phyloP scores from a whole-genome alignment of 2,329 filamentous ascomycete species.

The Hirsutella rhossiliensis region DNA sequence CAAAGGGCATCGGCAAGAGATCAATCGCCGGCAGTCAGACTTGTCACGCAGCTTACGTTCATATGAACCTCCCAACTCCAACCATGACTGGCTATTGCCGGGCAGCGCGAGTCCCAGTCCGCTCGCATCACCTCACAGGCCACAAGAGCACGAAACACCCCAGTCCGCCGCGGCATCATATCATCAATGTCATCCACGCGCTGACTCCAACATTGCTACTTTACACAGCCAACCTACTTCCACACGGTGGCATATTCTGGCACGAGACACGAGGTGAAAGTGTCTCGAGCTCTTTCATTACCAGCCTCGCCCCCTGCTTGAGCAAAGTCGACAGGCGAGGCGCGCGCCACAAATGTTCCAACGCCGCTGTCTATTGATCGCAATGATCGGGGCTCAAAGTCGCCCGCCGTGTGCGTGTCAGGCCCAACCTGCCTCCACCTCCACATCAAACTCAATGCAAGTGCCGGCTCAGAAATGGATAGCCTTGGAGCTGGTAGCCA shows the following conservation, averaged over 20 bases:
- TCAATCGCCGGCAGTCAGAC: no score
- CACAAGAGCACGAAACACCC: no score
- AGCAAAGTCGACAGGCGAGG: neutral
- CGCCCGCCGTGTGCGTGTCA: neutral
- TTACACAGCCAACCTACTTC: neutral
- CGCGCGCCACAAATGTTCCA: neutral
- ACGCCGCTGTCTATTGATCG: neutral
- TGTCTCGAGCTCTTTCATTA: no score
- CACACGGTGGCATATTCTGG: neutral
- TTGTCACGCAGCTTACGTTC: no score
- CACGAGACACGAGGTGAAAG: no score
- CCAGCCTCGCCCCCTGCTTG: neutral
- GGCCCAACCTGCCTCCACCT: neutral
- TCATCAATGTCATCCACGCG: neutral
- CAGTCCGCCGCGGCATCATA: neutral
- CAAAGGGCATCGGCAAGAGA: no score
- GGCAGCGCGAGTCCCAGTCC: no score
- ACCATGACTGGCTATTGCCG: no score
- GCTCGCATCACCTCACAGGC: no score
- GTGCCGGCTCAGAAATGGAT: slow-evolving; percentile 67
- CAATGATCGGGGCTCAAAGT: neutral
- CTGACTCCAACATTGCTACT: neutral
- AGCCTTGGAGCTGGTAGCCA: slow-evolving; percentile 90
- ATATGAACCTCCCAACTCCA: no score
- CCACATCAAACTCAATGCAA: neutral